Conservation (phyloP, 1,139 yeast genomes). For the Yamadazyma dendronema region DNA sequence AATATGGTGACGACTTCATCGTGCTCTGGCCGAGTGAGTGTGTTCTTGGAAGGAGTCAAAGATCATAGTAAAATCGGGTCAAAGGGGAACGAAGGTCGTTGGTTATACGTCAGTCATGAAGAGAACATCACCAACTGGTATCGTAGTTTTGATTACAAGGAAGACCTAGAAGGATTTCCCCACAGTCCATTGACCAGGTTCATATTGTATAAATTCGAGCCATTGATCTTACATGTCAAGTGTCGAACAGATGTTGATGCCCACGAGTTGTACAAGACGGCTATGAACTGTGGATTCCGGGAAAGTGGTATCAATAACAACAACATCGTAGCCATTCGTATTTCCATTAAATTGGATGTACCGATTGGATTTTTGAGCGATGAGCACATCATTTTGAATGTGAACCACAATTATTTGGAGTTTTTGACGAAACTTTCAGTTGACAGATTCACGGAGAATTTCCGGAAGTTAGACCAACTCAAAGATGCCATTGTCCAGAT, state of each 20-base stretch:
- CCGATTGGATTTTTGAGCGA: constrained; percentile 60
- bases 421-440: constrained; percentile 49
- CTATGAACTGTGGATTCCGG: constrained; percentile 83
- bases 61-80: constrained; percentile 58
- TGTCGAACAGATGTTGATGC: constrained; percentile 65
- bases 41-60: constrained; percentile 67
- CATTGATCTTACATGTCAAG: constrained; percentile 79
- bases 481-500: constrained; percentile 40
- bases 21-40: constrained; percentile 84
- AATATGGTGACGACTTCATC: constrained; percentile 86
- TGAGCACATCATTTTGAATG: constrained; percentile 37
- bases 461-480: constrained; percentile 50
- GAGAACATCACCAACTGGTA: constrained; percentile 55
- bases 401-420: constrained; percentile 46
- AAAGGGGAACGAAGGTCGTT: constrained; percentile 81
- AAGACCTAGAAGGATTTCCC: constrained; percentile 11
- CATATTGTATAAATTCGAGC: constrained; percentile 76
- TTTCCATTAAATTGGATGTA: constrained; percentile 65
- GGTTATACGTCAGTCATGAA: constrained; percentile 83
- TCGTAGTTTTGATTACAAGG: constrained; percentile 26
- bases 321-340: constrained; percentile 74
- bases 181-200: constrained; percentile 38
- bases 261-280: constrained; percentile 58
- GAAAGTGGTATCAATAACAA: constrained; percentile 85
- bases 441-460: constrained; percentile 65